These are phyloP conservation scores for Lotmaria passim DNA, from an alignment of 208 protist genomes.

Conservation along the genomic window DNA sequence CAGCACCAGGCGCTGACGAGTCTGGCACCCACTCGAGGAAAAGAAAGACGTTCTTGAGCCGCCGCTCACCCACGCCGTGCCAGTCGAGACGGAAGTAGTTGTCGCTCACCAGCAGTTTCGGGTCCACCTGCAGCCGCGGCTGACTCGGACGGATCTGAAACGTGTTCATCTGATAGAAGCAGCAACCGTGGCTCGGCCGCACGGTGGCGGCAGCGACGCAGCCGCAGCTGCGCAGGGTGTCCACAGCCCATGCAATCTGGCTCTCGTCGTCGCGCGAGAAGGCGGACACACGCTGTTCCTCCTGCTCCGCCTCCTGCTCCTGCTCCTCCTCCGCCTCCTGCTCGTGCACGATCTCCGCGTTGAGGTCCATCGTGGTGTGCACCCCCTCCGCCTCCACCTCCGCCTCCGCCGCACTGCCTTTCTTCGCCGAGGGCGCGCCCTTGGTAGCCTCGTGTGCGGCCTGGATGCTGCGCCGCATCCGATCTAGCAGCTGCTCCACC, in stretches of 20 bases:
- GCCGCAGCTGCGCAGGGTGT: constrained; percentile 44
- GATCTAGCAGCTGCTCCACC: constrained; percentile 45
- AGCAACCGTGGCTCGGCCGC: constrained; percentile 40
- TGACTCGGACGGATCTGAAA: constrained; percentile 64
- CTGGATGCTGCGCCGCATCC: constrained; percentile 39
- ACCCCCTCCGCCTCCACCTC: constrained; percentile 22
- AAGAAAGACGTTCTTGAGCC: constrained; percentile 92
- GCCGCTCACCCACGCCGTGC: constrained; percentile 83
- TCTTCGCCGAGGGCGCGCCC: neutral
- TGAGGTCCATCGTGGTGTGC: constrained; percentile 66
- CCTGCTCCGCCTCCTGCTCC: constrained; percentile 85
- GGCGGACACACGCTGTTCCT: constrained; percentile 73
- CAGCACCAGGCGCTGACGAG: neutral
- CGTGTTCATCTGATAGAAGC: constrained; percentile 66
- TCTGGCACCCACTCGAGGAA: constrained; percentile 88
- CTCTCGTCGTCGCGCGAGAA: constrained; percentile 88
- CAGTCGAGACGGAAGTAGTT: constrained; percentile 93
- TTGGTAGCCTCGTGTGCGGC: constrained; percentile 16
- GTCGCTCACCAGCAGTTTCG: constrained; percentile 77
- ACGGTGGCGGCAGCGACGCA: constrained; percentile 31
- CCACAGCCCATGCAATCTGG: constrained; percentile 82
- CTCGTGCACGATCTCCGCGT: constrained; percentile 88
- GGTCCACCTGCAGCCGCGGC: constrained; percentile 62
- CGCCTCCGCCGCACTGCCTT: neutral
- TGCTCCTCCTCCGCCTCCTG: constrained; percentile 88